These are phyloP conservation scores for Metarhizium brunneum DNA, from an alignment of 2,329 filamentous ascomycete species.

Conservation along the genomic window DNA sequence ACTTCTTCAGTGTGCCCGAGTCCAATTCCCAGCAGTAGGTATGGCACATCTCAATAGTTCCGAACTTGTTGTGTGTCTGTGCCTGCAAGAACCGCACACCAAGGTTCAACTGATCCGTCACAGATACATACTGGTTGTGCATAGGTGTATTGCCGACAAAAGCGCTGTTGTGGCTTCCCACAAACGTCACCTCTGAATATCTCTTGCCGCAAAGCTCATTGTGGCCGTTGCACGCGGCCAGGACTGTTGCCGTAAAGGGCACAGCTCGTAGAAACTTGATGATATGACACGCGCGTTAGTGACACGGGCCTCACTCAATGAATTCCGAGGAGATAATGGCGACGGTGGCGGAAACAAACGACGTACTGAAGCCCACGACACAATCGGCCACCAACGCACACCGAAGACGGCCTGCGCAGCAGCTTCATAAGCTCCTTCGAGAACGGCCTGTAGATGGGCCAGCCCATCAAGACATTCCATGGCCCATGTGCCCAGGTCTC, in stretches of 20 bases:
- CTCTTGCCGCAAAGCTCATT: conserved; percentile 42
- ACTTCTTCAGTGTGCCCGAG: conserved; percentile 45
- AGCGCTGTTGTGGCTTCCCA: conserved; percentile 57
- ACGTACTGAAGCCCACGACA: conserved; percentile 4
- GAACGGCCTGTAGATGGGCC: conserved; percentile 5
- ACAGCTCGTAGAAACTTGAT: conserved; percentile 12
- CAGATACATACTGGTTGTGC: conserved; percentile 52
- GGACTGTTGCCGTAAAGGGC: conserved; percentile 10
- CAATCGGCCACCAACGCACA: conserved; percentile 2
- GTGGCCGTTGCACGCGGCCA: conserved; percentile 46
- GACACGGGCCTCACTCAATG: not conserved
- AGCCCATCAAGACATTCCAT: conserved; percentile 7
- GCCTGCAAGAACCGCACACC: conserved; percentile 57
- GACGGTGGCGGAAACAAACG: not conserved
- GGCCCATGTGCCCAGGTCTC: conserved; percentile 6
- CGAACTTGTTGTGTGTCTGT: conserved; percentile 48
- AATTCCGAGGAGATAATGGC: not conserved
- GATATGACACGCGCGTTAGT: not conserved
- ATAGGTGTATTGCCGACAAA: conserved; percentile 47
- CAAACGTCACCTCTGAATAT: conserved; percentile 52
- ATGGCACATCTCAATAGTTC: conserved; percentile 52
- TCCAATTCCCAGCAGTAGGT: conserved; percentile 52
- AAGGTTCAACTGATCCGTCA: conserved; percentile 47
- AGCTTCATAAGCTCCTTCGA: not conserved
- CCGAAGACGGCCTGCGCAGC: conserved; percentile 1